These are phyloP conservation scores for Geotrichum ghanense DNA, from an alignment of 805 yeast genomes.

Conservation along the genomic window DNA sequence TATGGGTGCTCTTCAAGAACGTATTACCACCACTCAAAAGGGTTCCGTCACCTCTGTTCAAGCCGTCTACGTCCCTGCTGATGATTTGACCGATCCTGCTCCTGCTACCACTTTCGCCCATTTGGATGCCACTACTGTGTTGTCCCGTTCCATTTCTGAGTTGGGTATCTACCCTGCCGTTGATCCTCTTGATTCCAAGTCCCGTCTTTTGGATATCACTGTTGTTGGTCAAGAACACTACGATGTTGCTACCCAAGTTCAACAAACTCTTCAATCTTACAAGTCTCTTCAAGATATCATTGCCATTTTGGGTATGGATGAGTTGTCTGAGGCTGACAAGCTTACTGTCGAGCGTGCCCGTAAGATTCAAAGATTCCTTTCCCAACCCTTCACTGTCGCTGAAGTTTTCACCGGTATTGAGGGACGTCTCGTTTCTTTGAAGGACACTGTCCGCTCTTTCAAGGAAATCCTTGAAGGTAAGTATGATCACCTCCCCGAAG, in stretches of 20 bases:
- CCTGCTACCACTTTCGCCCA: slow-evolving; percentile 99
- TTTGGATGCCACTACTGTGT: slow-evolving; percentile 99
- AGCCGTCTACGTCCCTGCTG: slow-evolving; percentile 99
- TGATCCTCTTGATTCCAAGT: slow-evolving; percentile 99
- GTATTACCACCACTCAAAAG: slow-evolving; percentile 98
- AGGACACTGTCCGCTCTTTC: slow-evolving; percentile 91
- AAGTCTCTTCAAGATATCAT: slow-evolving; percentile 99
- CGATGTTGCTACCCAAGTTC: slow-evolving; percentile 87
- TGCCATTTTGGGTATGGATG: slow-evolving; percentile 99
- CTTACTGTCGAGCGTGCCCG: slow-evolving; percentile 99
- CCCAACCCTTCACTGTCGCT: slow-evolving; percentile 99
- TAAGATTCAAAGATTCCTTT: slow-evolving; percentile 99
- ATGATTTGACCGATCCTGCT: slow-evolving; percentile 99
- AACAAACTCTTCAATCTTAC: slow-evolving; percentile 98
- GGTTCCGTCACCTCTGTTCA: slow-evolving; percentile 99
- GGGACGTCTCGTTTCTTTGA: slow-evolving; percentile 94
- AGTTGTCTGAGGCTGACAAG: slow-evolving; percentile 96
- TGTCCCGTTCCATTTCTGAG: slow-evolving; percentile 99
- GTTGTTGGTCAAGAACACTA: slow-evolving; percentile 99
- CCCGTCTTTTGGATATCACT: slow-evolving; percentile 93
- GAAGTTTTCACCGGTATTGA: slow-evolving; percentile 99
- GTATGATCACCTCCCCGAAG: slow-evolving; percentile 98
- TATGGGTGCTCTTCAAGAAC: slow-evolving; percentile 99
- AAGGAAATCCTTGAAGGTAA: slow-evolving; percentile 96
- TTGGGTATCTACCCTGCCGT: slow-evolving; percentile 99